Base-by-base conservation (phyloP, 495 filamentous ascomycete genomes). In the Stereocaulon alpinum region DNA sequence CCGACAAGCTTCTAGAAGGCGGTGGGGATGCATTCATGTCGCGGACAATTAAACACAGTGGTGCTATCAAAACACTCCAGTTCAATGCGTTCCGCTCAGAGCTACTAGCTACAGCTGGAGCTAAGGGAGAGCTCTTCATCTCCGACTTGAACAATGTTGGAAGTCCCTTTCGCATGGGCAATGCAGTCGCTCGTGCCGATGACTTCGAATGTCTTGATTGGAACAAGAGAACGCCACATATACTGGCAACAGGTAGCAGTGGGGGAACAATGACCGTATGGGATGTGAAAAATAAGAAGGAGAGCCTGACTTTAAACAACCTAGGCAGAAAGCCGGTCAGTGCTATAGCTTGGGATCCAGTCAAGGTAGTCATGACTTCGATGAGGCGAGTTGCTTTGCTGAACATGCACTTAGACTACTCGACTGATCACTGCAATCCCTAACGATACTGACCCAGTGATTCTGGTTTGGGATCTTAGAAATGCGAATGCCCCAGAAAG, bases 181-280 rank as follows among this genome's bases (percentile, higher is more conserved):
- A 85, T 58, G 80, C 88, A 47, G 88, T 89, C 15, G 90, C 91
- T 64, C 84, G 87, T 63, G 86, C 90, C 9, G 92, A 97, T 68
- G 94, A 97, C 66, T 86, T 96, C 62, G 91, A 96, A 62, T 91
- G 89, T 60, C 75, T 97, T 66, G 92, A 96, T 64, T 99, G 93
- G 93, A 99, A 99, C 74, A 91, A 91, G 66, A 97, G 95, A 76
- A 91, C 96, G 42, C 78, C 91, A 22, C 91, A 99, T 71, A 99
- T 99, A 67, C 72, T 97, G 61, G 94, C 90, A 30, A 96, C 93
- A 14, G 93, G 93, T 63, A 91, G 92, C 68, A 90, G 83, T 64
- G 93, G 90, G 20, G 93, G 93, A 12, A 95, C 96, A 67, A 91
- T 97, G 30, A 96, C 93, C 12, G 91, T 99, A 3, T 99, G 93